Evolutionary conservation across 768 basidiomycete genomes (phyloP), one percentile per base, ranked within the genome.

Genomic region (Rhodotorula kratochvilovae): DNA sequence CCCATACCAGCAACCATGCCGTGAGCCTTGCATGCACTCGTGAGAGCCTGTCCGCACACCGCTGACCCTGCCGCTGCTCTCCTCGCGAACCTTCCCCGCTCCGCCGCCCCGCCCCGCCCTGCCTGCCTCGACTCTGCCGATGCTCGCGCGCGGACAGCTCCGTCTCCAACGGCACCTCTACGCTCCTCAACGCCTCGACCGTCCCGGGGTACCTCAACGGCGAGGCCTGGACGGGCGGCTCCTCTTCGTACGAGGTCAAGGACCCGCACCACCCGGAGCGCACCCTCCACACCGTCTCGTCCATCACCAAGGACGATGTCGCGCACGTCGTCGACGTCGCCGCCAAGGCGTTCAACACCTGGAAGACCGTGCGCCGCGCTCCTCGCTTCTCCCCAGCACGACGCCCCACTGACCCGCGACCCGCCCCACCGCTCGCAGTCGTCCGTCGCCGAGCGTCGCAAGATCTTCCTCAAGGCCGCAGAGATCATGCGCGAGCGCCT

Each of bases 381-480:
- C 13, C 36, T 31, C 53, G 19, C 23, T n/a, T 27, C 23, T 39
- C 17, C 27, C 39, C 29, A 31, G n/a, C 33, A 16, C 43, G 29
- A 39, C 8, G 16, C 25, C 31, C 3, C 29, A 21, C 19, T 0
- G 15, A 2, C 21, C n/a, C n/a, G n/a, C n/a, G n/a, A n/a, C n/a
- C n/a, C n/a, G n/a, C n/a, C n/a, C n/a, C n/a, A n/a, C n/a, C n/a
- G n/a, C n/a, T n/a, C n/a, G n/a, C 55, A 68, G 73, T 61, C 69
- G 7, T 59, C 68, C 3, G 63, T 70, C 3, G 27, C 58, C 33
- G 63, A 69, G 50, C 70, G 77, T 13, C 53, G 76, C 13, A 48
- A 53, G n/a, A 76, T 76, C 54, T 77, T 76, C 70, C 11, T 66
- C 60, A 67, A 63, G 54, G 75, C 74, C 1, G 69, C 71, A 3